Conservation (phyloP, 768 basidiomycete genomes). For the Heimioporus sp. region DNA sequence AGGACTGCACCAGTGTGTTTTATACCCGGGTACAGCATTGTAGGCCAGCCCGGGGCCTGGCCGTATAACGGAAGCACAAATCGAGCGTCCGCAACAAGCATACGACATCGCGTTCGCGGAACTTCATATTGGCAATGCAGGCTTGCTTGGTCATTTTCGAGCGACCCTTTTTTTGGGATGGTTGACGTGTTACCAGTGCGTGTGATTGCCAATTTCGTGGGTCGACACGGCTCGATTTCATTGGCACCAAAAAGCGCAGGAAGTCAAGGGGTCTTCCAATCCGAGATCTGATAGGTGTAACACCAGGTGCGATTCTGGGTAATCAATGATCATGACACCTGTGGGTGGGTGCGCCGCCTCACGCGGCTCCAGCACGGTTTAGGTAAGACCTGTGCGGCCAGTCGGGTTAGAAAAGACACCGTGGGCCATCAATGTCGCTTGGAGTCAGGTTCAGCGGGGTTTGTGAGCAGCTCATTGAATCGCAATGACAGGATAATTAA, state of each 20-base stretch:
- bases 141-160: slow-evolving; percentile 6
- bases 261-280: slow-evolving; percentile 1
- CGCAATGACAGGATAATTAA: slow-evolving; percentile 7
- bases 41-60: slow-evolving; percentile 2
- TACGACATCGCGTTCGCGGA: slow-evolving; percentile 20
- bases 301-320: background rate
- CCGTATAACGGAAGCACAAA: slow-evolving; percentile 11
- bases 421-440: slow-evolving; percentile 6
- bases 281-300: slow-evolving; percentile 17
- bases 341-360: slow-evolving; percentile 6
- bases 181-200: slow-evolving; percentile 7
- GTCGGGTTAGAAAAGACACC: slow-evolving; percentile 3
- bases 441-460: slow-evolving; percentile 15
- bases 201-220: slow-evolving; percentile 9
- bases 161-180: slow-evolving; percentile 15
- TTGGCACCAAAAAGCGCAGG: background rate
- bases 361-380: slow-evolving; percentile 7
- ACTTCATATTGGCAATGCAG: slow-evolving; percentile 14
- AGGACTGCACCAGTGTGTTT: slow-evolving; percentile 7
- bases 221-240: slow-evolving; percentile 8
- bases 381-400: slow-evolving; percentile 2
- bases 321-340: slow-evolving; percentile 15
- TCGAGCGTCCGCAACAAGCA: slow-evolving; percentile 11
- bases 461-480: slow-evolving; percentile 11
- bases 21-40: slow-evolving; percentile 17